Evolutionary conservation across 139 green algal species (phyloP), one percentile per base, ranked within the genome.

Genomic region (Diplosphaera chodatii): DNA sequence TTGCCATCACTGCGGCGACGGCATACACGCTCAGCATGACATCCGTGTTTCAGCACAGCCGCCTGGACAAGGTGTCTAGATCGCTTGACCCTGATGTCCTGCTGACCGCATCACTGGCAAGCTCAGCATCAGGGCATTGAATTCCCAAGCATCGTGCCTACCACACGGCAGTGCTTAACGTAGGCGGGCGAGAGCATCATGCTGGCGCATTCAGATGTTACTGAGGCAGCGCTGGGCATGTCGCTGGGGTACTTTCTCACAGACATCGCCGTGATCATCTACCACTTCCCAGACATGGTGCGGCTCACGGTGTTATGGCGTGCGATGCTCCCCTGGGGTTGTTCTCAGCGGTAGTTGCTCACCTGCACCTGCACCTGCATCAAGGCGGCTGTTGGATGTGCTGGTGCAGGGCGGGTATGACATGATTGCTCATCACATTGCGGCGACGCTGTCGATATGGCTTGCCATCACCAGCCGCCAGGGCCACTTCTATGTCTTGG

Each of bases 381-480:
- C 10, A 8, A 48, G 13, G 37, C 37, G 13, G 13, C 37, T 8
- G 10, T 48, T 48, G 37, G 10, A 48, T 48, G 37, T 48, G 37
- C 8, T 13, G 13, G 13, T 48, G 16, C 16, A 59, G 72, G 72
- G 72, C 64, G 72, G 72, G 27, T 32, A 31, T 3, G 79, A 76
- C 29, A 85, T 85, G 79, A 34, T 67, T 29, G 31, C 37, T 4
- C 79, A 85, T 40, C 79, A 85, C 64, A 59, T 78, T 22, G 77
- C 77, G 1, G 79, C 79, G 4, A 71, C 83, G 21, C 40, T 66
- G 2, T 84, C 79, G 20, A 73, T 85, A 1, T 65, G 41, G 0
- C 48, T 67, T 0, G 63, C 79, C 0, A 55, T 59, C 8, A 59
- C 66, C 3, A 69, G 29, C n/a, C 34, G 65, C 23, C 70, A 83